Evolutionary conservation across 148 eudicot genomes (phyloP).

Genomic region (Arbutus unedo): DNA sequence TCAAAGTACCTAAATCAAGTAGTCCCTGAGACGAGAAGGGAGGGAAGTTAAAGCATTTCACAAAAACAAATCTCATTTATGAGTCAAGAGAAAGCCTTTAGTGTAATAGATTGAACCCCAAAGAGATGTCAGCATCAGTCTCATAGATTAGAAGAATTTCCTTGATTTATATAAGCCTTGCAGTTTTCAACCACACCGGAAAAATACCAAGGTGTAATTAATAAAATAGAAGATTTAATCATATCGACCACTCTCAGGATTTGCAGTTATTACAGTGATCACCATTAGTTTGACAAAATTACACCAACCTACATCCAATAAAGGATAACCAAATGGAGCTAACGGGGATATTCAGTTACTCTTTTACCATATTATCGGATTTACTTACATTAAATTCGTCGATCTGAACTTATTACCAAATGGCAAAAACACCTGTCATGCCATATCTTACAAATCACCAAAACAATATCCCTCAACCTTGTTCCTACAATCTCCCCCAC

Average conservation of each 20-base stretch:
- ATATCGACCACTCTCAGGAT: background rate
- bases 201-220: background rate
- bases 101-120: background rate
- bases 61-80: background rate
- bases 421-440: background rate
- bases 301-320: background rate
- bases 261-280: background rate
- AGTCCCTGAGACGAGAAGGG: background rate
- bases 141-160: background rate
- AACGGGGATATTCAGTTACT: background rate
- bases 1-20: background rate
- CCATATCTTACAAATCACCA: background rate
- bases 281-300: background rate
- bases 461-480: background rate
- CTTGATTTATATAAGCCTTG: background rate
- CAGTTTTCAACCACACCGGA: background rate
- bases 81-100: background rate
- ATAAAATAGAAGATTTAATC: background rate
- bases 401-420: background rate
- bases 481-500: background rate
- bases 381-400: background rate
- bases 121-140: background rate
- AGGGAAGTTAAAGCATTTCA: background rate
- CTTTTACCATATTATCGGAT: background rate
- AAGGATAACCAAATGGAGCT: background rate